A percentile compares a stretch with the other conserved stretches of the same genome.
Conservation (phyloP, 495 filamentous ascomycete genomes). For the Viridothelium virens region DNA sequence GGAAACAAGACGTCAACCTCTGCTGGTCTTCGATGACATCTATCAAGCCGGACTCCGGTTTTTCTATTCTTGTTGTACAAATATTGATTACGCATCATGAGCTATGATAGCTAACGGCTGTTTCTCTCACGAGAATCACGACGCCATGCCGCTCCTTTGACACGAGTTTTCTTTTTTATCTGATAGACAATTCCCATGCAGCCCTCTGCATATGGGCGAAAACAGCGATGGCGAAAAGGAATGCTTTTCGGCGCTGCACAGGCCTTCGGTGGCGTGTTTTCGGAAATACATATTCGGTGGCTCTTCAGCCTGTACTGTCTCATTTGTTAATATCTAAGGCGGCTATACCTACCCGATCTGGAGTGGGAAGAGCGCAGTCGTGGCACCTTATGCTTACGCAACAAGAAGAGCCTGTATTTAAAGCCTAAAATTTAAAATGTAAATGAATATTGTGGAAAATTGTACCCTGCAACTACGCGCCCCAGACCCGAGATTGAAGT, state of each 20-base stretch:
- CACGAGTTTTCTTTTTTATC: conserved; percentile 1
- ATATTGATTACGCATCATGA: conserved; percentile 7
- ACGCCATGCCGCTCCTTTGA: conserved; percentile 1
- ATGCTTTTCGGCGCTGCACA: not conserved
- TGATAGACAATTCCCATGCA: not conserved
- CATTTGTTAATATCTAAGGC: conserved; percentile 8
- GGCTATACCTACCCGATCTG: conserved; percentile 2
- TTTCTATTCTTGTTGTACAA: not conserved
- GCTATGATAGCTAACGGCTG: conserved; percentile 10
- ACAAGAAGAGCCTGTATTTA: conserved; percentile 9
- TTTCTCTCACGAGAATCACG: conserved; percentile 6
- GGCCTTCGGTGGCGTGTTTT: not conserved
- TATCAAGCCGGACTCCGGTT: not conserved
- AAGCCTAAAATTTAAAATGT: not conserved
- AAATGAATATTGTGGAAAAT: not conserved
- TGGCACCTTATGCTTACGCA: not conserved
- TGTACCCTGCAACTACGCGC: not conserved
- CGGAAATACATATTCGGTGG: not conserved
- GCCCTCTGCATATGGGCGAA: not conserved
- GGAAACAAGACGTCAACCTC: not conserved
- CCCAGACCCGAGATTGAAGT: too few species aligned
- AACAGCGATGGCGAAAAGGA: conserved; percentile 1
- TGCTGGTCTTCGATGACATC: not conserved
- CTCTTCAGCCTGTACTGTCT: conserved; percentile 1
- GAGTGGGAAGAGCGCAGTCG: conserved; percentile 7